phyloP scores from a whole-genome alignment of 1,139 yeast species.

The Scheffersomyces illinoinensis region DNA sequence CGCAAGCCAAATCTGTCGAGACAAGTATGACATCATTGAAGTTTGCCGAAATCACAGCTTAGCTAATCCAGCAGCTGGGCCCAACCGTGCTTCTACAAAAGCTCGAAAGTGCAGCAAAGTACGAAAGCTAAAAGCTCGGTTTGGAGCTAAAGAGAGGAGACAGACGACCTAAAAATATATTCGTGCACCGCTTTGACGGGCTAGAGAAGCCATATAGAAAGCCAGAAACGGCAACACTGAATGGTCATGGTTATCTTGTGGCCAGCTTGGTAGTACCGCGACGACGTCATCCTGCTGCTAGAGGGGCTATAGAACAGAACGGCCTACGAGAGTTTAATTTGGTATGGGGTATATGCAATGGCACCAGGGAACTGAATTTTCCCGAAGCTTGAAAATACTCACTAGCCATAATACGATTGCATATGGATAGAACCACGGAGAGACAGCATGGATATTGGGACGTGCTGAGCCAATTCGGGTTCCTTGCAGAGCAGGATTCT shows the following conservation, averaged over 20 bases:
- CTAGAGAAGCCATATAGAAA: background rate
- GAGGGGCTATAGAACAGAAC: background rate
- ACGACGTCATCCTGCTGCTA: background rate
- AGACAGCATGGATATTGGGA: background rate
- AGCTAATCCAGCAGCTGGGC: background rate
- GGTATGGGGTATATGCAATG: background rate
- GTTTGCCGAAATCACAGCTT: background rate
- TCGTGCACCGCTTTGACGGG: background rate
- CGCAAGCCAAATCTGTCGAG: background rate
- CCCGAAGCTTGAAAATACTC: background rate
- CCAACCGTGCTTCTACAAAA: background rate
- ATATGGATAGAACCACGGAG: background rate
- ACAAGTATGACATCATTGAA: background rate
- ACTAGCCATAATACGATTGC: background rate
- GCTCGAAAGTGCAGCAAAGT: background rate
- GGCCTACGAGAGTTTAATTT: background rate
- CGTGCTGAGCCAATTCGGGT: background rate
- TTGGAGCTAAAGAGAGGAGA: background rate
- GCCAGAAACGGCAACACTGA: background rate
- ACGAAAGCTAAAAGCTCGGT: background rate
- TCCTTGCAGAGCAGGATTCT: background rate
- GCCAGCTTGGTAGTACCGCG: no score
- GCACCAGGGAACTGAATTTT: background rate
- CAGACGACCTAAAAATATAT: background rate
- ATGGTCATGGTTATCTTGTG: background rate